Conservation (phyloP, 768 basidiomycete species). For the Psilocybe subaeruginosa region DNA sequence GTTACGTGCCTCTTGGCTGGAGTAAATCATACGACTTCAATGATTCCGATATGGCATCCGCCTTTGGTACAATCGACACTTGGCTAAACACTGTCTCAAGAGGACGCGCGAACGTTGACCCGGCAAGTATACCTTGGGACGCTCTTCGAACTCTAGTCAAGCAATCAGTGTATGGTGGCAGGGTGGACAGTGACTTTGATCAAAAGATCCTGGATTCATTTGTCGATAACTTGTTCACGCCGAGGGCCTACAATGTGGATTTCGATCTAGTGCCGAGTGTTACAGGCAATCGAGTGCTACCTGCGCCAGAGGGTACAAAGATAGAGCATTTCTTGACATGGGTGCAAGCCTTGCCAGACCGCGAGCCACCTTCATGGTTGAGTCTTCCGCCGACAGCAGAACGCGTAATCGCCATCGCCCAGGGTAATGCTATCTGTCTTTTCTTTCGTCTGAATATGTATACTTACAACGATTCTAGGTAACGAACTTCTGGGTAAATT, state of each 20-base stretch:
- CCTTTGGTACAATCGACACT: constrained; percentile 87
- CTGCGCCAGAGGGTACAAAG: constrained; percentile 90
- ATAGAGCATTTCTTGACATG: constrained; percentile 89
- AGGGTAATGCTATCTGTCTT: constrained; percentile 57
- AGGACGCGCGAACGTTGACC: constrained; percentile 91
- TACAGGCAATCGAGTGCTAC: constrained; percentile 57
- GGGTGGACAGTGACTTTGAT: constrained; percentile 95
- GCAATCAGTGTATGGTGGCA: constrained; percentile 94
- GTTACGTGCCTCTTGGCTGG: constrained; percentile 97
- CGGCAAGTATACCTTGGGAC: constrained; percentile 91
- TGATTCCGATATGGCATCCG: constrained; percentile 95
- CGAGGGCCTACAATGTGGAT: constrained; percentile 89
- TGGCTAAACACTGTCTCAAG: constrained; percentile 85
- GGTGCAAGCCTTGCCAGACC: constrained; percentile 88
- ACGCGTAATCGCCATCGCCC: constrained; percentile 85
- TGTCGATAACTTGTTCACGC: constrained; percentile 87
- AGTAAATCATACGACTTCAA: constrained; percentile 98
- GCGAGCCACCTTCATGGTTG: constrained; percentile 94
- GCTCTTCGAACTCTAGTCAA: constrained; percentile 93
- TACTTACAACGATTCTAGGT: constrained; percentile 45
- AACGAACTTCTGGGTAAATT: constrained; percentile 84
- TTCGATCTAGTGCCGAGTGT: constrained; percentile 82
- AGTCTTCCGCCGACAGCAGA: constrained; percentile 93
- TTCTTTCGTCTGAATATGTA: neutral
- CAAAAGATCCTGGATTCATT: constrained; percentile 92